A percentile compares a stretch with the other conserved stretches of the same genome.
Evolutionary conservation across 768 basidiomycete species (phyloP).

Genomic region (Lactarius tabidus): DNA sequence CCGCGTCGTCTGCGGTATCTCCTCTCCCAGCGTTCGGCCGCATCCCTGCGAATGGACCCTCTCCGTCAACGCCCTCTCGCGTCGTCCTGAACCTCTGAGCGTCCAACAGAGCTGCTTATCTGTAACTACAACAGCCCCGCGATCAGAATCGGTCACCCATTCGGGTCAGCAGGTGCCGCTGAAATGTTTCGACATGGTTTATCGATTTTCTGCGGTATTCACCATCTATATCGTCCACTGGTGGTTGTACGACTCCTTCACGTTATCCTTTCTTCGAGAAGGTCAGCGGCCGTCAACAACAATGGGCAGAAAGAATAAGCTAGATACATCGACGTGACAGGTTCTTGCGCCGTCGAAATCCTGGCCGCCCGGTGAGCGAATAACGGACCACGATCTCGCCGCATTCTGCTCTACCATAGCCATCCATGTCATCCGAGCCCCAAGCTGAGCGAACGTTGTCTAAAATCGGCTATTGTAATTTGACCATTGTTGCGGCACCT

Average conservation of each 20-base stretch:
- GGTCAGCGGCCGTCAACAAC: too few relatives aligned
- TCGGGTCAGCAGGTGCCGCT: neutral
- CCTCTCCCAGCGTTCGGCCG: conserved; percentile 1
- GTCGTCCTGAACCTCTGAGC: neutral
- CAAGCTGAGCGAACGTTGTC: too few relatives aligned
- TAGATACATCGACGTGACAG: too few relatives aligned
- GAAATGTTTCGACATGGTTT: neutral
- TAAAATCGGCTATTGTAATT: too few relatives aligned
- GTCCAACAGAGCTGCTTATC: neutral
- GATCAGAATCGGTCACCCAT: neutral
- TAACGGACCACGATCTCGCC: too few relatives aligned
- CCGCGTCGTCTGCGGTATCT: conserved; percentile 1
- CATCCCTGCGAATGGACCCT: neutral
- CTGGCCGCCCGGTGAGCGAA: too few relatives aligned
- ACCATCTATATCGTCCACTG: neutral
- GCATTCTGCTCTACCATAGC: too few relatives aligned
- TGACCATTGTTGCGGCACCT: too few relatives aligned
- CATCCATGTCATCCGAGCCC: too few relatives aligned
- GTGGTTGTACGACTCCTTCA: neutral
- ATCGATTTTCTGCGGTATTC: conserved; percentile 6
- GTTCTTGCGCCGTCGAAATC: too few relatives aligned
- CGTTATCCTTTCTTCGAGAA: too few relatives aligned
- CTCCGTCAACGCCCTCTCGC: conserved; percentile 9
- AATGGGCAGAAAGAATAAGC: too few relatives aligned
- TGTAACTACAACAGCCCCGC: neutral